These are phyloP conservation scores for Suillus lakei DNA, from an alignment of 768 basidiomycete genomes.

Conservation along the genomic window DNA sequence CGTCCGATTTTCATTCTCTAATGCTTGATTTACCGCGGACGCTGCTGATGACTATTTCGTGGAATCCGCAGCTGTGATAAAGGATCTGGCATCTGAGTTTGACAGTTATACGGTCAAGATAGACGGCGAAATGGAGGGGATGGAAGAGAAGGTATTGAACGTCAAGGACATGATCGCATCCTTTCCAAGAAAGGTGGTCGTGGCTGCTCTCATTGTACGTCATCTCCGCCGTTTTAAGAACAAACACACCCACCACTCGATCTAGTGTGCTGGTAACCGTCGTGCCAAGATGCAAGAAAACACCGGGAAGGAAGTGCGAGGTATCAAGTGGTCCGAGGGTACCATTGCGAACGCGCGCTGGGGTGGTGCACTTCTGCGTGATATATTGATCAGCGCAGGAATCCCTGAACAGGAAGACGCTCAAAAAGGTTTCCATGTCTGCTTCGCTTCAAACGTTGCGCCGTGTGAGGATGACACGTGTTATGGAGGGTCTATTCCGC, in stretches of 20 bases:
- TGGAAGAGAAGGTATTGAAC: conserved; percentile 14
- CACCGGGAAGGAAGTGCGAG: conserved; percentile 51
- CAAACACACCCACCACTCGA: background rate
- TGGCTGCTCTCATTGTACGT: conserved; percentile 62
- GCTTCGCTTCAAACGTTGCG: conserved; percentile 64
- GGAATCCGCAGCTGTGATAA: conserved; percentile 31
- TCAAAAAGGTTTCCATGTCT: conserved; percentile 49
- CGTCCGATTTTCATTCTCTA: conserved; percentile 23
- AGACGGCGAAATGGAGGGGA: conserved; percentile 27
- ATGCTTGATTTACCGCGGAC: background rate
- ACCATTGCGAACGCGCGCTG: conserved; percentile 74
- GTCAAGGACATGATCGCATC: conserved; percentile 26
- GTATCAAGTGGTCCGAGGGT: conserved; percentile 68
- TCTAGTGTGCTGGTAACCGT: conserved; percentile 68
- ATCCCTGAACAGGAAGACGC: conserved; percentile 32
- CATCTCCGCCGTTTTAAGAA: conserved; percentile 4
- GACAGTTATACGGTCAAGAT: conserved; percentile 31
- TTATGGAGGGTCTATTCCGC: conserved; percentile 68
- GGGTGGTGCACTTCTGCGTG: conserved; percentile 62
- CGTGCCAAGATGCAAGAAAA: conserved; percentile 65
- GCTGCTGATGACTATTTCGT: conserved; percentile 6
- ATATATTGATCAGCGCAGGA: conserved; percentile 54
- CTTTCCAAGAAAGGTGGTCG: conserved; percentile 36
- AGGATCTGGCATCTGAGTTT: conserved; percentile 21
- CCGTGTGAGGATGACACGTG: conserved; percentile 63